phyloP scores from a whole-genome alignment of 2,329 filamentous ascomycete genomes.

The Aspergillus felis region DNA sequence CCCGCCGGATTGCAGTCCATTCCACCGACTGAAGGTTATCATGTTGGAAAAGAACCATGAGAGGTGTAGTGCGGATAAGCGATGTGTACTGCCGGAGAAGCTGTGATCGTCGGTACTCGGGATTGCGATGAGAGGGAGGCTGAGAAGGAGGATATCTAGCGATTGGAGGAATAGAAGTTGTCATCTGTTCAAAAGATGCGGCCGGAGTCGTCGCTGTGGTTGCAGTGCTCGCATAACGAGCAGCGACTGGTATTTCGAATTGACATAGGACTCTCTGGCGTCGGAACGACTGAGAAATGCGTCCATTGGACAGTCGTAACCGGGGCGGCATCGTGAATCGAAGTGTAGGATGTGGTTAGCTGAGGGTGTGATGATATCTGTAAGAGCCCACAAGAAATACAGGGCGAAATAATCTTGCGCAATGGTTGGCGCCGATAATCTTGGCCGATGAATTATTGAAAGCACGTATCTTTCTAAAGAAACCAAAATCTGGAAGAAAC shows the following conservation, averaged over 20 bases:
- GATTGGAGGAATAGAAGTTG: conserved; percentile 42
- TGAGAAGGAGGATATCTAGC: conserved; percentile 61
- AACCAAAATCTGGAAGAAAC: conserved; percentile 17
- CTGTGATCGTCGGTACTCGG: conserved; percentile 87
- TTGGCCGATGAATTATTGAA: neutral
- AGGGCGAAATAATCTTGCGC: neutral
- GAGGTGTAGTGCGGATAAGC: conserved; percentile 75
- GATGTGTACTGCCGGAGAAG: conserved; percentile 83
- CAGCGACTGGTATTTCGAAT: conserved; percentile 39
- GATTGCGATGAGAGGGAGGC: conserved; percentile 80
- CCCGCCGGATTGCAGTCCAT: conserved; percentile 68
- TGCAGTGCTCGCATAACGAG: conserved; percentile 39
- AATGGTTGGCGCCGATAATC: neutral
- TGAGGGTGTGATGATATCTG: neutral
- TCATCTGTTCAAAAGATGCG: conserved; percentile 49
- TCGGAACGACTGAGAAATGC: conserved; percentile 33
- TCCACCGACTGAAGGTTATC: conserved; percentile 72
- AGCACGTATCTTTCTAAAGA: neutral
- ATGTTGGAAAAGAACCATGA: conserved; percentile 83
- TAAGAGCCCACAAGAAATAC: neutral
- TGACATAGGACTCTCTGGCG: conserved; percentile 34
- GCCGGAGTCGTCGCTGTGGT: conserved; percentile 51
- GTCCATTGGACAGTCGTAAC: conserved; percentile 40
- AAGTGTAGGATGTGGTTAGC: neutral
- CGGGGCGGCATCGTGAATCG: conserved; percentile 50